phyloP scores from a whole-genome alignment of 2,329 filamentous ascomycete genomes.

The Ophiostoma pallidulum region DNA sequence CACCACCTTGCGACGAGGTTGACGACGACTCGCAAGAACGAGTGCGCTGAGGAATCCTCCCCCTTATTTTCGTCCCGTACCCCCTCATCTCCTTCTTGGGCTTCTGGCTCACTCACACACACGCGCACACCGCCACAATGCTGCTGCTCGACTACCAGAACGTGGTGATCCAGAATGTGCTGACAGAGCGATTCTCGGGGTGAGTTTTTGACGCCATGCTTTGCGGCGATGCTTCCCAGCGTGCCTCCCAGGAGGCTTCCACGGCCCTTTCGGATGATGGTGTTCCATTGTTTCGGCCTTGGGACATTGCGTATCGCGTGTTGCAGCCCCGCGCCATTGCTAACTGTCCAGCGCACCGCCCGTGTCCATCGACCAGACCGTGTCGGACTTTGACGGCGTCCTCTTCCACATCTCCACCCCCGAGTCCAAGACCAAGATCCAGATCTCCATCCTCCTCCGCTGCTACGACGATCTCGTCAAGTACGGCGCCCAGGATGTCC shows the following conservation, averaged over 20 bases:
- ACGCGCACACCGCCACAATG: constrained; percentile 40
- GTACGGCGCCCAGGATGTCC: constrained; percentile 85
- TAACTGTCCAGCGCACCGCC: constrained; percentile 58
- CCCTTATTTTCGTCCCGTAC: too few relatives aligned
- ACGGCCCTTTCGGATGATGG: too few relatives aligned
- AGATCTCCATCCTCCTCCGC: constrained; percentile 88
- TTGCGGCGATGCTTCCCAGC: too few relatives aligned
- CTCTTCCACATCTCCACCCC: constrained; percentile 98
- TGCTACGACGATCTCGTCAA: constrained; percentile 88
- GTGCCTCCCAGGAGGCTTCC: too few relatives aligned
- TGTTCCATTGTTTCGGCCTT: too few relatives aligned
- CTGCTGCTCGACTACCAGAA: constrained; percentile 99
- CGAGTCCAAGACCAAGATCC: constrained; percentile 84
- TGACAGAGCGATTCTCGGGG: constrained; percentile 91
- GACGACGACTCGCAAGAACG: background rate
- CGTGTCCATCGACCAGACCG: constrained; percentile 89
- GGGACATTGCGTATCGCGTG: constrained; percentile 9
- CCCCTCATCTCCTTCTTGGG: background rate
- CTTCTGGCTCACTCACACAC: background rate
- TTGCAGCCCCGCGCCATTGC: constrained; percentile 3
- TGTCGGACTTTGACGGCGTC: constrained; percentile 98
- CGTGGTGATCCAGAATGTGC: constrained; percentile 89
- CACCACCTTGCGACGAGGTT: background rate
- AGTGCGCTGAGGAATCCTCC: too few relatives aligned
- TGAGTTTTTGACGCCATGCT: too few relatives aligned